Percentiles rank a stretch among this genome's conserved stretches.
phyloP scores from a whole-genome alignment of 2,329 filamentous ascomycete species.

The Tolypocladium capitatum region DNA sequence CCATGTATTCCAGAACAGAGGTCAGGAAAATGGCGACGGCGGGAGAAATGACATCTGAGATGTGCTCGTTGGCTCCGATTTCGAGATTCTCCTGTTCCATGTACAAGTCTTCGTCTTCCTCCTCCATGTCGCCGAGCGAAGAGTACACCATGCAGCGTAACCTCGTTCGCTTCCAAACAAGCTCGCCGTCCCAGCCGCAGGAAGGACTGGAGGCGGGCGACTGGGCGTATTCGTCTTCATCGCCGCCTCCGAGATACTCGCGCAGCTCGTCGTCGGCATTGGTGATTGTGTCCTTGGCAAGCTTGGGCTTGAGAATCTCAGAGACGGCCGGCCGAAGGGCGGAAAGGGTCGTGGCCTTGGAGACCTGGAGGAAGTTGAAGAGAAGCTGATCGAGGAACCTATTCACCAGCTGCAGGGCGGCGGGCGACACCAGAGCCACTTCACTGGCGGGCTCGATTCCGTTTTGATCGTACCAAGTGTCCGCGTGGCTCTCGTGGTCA shows the following conservation, averaged over 20 bases:
- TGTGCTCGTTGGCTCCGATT: conserved; percentile 39
- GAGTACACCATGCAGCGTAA: conserved; percentile 98
- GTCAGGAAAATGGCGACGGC: conserved; percentile 93
- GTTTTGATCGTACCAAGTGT: conserved; percentile 56
- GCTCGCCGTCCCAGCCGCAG: conserved; percentile 74
- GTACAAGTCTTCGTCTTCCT: conserved; percentile 88
- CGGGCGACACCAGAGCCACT: conserved; percentile 57
- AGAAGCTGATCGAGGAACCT: conserved; percentile 87
- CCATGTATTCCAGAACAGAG: conserved; percentile 86
- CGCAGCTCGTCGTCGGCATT: conserved; percentile 77
- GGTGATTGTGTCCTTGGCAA: conserved; percentile 72
- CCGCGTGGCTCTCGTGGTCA: conserved; percentile 64
- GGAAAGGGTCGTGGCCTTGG: conserved; percentile 64
- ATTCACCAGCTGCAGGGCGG: conserved; percentile 70
- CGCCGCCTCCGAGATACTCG: conserved; percentile 71
- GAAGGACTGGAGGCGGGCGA: conserved; percentile 34
- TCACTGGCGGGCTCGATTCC: conserved; percentile 52
- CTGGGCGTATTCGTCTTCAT: conserved; percentile 56
- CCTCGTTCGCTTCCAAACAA: conserved; percentile 86
- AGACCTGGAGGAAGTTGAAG: conserved; percentile 73
- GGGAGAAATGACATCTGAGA: conserved; percentile 65
- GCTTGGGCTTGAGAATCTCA: conserved; percentile 77
- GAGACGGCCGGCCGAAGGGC: conserved; percentile 69
- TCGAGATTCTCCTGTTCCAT: conserved; percentile 68
- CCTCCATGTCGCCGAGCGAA: conserved; percentile 89